Evolutionary conservation across 225 moss, liverwort and hornwort species (phyloP).

Genomic region (Climacium dendroides): DNA sequence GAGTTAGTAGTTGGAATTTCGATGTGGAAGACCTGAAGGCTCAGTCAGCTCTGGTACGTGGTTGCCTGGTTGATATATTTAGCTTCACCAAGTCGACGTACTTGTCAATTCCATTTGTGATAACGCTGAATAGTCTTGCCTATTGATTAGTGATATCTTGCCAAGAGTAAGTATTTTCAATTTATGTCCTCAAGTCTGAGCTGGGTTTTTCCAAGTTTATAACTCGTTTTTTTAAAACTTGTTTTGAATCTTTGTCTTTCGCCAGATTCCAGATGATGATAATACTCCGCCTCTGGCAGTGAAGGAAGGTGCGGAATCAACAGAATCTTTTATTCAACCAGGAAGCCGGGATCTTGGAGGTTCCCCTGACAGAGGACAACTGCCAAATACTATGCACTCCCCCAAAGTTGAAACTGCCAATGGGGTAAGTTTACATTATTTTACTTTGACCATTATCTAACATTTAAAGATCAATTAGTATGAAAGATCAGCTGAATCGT

Average conservation of each 20-base stretch:
- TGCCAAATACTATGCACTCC: not conserved
- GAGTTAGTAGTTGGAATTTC: slow-evolving; percentile 96
- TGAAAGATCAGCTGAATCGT: not conserved
- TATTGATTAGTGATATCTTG: not conserved
- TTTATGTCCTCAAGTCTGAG: not conserved
- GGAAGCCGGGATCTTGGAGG: not conserved
- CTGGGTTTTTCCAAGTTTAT: not conserved
- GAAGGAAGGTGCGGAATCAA: slow-evolving; percentile 7
- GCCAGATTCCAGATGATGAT: slow-evolving; percentile 54
- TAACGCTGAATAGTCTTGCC: not conserved
- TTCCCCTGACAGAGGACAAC: slow-evolving; percentile 20
- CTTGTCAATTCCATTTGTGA: not conserved
- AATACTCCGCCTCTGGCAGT: slow-evolving; percentile 6
- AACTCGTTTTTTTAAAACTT: not conserved
- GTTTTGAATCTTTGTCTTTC: not conserved
- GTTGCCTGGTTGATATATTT: not conserved
- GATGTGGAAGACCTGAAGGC: slow-evolving; percentile 85
- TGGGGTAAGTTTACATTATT: slow-evolving; percentile 20
- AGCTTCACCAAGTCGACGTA: not conserved
- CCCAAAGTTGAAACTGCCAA: slow-evolving; percentile 14
- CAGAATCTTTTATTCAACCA: slow-evolving; percentile 11
- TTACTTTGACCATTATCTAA: not conserved
- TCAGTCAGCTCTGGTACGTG: slow-evolving; percentile 62
- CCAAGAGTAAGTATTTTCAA: not conserved
- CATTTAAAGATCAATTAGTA: not conserved